Conservation (phyloP, 306 rosid species). For the Pyrus betulifolia region DNA sequence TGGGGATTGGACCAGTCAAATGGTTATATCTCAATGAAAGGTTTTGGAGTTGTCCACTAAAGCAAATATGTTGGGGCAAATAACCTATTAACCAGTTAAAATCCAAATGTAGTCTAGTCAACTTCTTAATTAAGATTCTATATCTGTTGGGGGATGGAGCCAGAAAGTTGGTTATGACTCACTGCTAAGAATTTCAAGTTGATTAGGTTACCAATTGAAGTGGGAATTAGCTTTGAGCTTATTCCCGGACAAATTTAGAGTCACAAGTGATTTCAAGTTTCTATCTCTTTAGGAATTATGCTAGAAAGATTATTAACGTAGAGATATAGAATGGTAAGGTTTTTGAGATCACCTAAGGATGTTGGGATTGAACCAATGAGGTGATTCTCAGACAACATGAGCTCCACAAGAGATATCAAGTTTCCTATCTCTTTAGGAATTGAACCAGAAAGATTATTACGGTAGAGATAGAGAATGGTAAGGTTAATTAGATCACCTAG, state of each 20-base stretch:
- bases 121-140: not conserved
- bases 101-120: not conserved
- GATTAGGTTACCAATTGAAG: not conserved
- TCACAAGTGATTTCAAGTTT: constrained; percentile 12
- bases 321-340: too few species aligned
- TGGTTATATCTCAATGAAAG: constrained; percentile 11
- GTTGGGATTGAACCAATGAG: too few species aligned
- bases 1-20: constrained; percentile 17
- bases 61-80: not conserved
- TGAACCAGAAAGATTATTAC: not conserved
- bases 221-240: constrained; percentile 15
- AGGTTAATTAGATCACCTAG: too few species aligned
- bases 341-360: too few species aligned
- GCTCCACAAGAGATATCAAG: too few species aligned
- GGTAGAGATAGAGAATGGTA: too few species aligned
- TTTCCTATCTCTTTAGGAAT: too few species aligned
- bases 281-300: too few species aligned
- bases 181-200: not conserved
- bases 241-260: constrained; percentile 14
- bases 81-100: not conserved
- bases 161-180: not conserved
- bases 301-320: not conserved
- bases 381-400: too few species aligned
- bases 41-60: not conserved
- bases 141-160: not conserved